Base-by-base conservation (phyloP, 2,329 filamentous ascomycete species). In the Verruconis gallopava region DNA sequence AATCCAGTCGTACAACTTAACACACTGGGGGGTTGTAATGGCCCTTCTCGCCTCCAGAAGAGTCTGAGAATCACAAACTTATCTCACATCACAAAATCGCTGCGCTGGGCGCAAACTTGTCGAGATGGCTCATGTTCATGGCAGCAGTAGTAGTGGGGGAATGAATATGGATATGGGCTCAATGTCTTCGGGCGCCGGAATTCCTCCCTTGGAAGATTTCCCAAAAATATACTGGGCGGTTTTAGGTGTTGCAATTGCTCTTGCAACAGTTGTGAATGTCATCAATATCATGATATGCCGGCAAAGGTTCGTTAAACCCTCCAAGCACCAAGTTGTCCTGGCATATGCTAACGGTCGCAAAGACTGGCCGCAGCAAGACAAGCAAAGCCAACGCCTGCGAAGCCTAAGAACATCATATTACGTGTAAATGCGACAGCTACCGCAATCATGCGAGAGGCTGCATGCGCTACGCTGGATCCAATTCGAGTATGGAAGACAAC, bases 211-310 rank as follows among this genome's bases (percentile, higher is more conserved):
- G 25, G 62, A 62, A 43, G 57, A 64, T 20, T 58, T 73, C 41
- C 70, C 71, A 48, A 61, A 65, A 38, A 66, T 68, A 50, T 74
- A 73, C 53, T 73, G 70, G 64, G 64, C 62, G 1, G 63, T 70
- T 2, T 62, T 73, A 3, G 67, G 65, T 13, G 56, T 58, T 15
- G 58, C 59, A 14, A 60, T 70, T 37, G 66, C 50, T 14, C 48
- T 64, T n/a, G 66, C 65, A 25, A 56, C 61, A 4, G 39, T 64
- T 4, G 61, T 61, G 44, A 67, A 70, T 46, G 32, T 66, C 1
- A 60, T 67, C 48, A 71, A 72, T 49, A 57, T 63, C 36, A 49
- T 66, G 13, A 50, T 75, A 12, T 68, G 62, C 39, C 58, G 61
- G 34, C 71, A 75, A 50, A 65, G 69, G 69, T 68, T 47, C 38